Conservation (phyloP, 495 filamentous ascomycete genomes). For the Platismatia glauca region DNA sequence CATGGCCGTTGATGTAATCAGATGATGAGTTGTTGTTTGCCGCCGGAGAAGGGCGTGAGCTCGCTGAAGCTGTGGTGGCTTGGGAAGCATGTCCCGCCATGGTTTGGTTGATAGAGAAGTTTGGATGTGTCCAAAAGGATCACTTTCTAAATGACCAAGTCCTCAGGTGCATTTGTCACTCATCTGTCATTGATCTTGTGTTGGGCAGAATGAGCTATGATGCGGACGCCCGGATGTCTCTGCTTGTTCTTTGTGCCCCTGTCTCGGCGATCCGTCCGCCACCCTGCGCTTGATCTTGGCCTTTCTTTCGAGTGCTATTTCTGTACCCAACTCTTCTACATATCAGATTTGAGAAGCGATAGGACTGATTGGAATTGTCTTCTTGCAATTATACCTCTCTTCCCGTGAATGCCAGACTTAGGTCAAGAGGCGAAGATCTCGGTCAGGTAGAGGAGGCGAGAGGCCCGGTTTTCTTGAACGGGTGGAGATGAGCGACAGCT, state of each 20-base stretch:
- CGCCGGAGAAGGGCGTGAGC: constrained; percentile 19
- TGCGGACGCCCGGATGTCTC: neutral
- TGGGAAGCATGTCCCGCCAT: constrained; percentile 25
- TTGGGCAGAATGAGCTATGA: neutral
- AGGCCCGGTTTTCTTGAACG: neutral
- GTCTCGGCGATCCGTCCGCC: neutral
- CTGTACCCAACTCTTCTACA: neutral
- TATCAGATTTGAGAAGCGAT: too few species aligned
- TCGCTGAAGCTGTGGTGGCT: constrained; percentile 14
- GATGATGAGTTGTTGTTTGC: constrained; percentile 17
- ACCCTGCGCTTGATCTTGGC: neutral
- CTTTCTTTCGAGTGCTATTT: neutral
- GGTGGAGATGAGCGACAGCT: neutral
- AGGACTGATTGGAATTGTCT: neutral
- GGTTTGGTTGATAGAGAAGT: neutral
- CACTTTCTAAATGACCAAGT: neutral
- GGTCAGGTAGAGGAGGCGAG: constrained; percentile 3
- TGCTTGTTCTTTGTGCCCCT: constrained; percentile 1
- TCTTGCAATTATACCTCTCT: neutral
- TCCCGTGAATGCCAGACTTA: neutral
- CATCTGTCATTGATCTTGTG: neutral
- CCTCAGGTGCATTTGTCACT: constrained; percentile 5
- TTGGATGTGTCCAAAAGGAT: neutral
- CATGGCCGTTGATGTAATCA: constrained; percentile 28
- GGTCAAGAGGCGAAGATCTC: constrained; percentile 6